phyloP scores from a whole-genome alignment of 2,329 filamentous ascomycete species.

The Claviceps fusiformis region DNA sequence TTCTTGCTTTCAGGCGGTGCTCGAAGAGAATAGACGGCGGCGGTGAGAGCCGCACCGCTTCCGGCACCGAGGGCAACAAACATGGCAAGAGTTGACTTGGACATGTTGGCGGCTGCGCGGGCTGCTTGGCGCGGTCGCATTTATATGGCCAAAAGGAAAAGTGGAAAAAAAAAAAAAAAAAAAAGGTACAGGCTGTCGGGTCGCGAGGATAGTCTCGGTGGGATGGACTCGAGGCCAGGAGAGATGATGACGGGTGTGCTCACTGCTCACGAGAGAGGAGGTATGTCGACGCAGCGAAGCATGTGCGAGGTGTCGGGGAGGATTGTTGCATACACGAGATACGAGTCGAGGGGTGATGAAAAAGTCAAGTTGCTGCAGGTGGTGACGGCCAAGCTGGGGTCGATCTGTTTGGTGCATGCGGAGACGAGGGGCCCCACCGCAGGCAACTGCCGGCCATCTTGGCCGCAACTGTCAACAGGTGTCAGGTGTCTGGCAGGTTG shows the following conservation, averaged over 20 bases:
- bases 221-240: background rate
- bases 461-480: too few relatives aligned
- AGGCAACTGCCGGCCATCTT: too few relatives aligned
- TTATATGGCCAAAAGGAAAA: slow-evolving; percentile 5
- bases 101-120: slow-evolving; percentile 40
- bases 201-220: background rate
- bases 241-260: background rate
- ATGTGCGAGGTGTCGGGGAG: background rate
- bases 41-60: slow-evolving; percentile 61
- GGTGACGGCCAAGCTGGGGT: background rate
- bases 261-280: slow-evolving; percentile 6
- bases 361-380: background rate
- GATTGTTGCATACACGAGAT: background rate
- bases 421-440: background rate
- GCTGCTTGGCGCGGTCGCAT: slow-evolving; percentile 5
- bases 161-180: background rate
- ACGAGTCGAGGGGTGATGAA: background rate
- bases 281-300: background rate
- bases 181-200: background rate
- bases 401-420: background rate
- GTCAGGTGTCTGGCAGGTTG: too few relatives aligned
- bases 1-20: slow-evolving; percentile 14
- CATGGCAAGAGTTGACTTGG: slow-evolving; percentile 61
- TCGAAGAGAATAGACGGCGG: slow-evolving; percentile 50
- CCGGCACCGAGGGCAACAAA: slow-evolving; percentile 66